Percentiles rank a stretch among this genome's conserved stretches.
phyloP scores from a whole-genome alignment of 306 rosid genomes.

The Myrica gale region DNA sequence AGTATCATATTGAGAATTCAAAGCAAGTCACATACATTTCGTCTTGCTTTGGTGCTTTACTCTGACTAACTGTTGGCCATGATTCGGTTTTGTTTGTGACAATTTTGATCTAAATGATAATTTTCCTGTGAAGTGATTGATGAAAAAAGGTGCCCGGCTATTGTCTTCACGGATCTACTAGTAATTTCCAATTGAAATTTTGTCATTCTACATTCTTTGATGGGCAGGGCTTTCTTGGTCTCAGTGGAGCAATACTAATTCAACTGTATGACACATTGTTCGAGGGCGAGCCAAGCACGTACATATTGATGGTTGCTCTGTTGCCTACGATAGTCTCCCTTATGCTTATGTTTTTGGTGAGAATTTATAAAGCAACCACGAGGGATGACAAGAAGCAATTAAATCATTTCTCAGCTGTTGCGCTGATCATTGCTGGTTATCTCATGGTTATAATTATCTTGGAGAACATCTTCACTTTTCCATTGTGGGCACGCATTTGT shows the following conservation, averaged over 20 bases:
- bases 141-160: neutral
- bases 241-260: conserved; percentile 83
- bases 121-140: conserved; percentile 1
- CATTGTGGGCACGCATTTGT: conserved; percentile 44
- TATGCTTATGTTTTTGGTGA: conserved; percentile 55
- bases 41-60: neutral
- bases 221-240: conserved; percentile 80
- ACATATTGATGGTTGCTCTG: conserved; percentile 63
- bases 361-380: conserved; percentile 48
- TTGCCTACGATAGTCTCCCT: conserved; percentile 58
- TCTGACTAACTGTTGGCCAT: neutral
- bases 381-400: conserved; percentile 58
- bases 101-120: neutral
- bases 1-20: neutral
- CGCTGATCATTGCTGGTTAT: conserved; percentile 58
- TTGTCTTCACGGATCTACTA: neutral
- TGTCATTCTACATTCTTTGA: conserved; percentile 33
- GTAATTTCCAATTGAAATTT: neutral
- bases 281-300: conserved; percentile 58
- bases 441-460: conserved; percentile 59
- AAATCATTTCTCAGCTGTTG: conserved; percentile 53
- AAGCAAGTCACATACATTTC: neutral
- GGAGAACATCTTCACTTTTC: conserved; percentile 41
- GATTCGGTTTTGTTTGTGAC: neutral
- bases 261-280: conserved; percentile 57